Evolutionary conservation across 2,329 filamentous ascomycete species (phyloP).

Genomic region (Aspergillus awamori): DNA sequence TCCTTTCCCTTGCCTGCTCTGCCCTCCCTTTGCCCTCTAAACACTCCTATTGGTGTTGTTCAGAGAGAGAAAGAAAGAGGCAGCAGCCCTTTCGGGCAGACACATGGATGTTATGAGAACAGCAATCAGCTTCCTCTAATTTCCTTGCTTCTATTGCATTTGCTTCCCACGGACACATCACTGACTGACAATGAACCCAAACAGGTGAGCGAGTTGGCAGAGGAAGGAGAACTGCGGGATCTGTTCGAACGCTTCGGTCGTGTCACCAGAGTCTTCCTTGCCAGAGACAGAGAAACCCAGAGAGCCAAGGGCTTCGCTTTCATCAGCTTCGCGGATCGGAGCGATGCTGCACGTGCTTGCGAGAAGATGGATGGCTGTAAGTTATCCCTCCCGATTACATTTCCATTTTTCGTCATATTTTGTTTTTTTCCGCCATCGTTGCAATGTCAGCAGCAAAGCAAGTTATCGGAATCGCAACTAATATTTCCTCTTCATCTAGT

Average conservation of each 20-base stretch:
- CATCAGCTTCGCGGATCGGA: conserved; percentile 90
- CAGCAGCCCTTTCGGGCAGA: neutral
- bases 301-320: conserved; percentile 98
- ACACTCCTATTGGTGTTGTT: neutral
- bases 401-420: conserved; percentile 1
- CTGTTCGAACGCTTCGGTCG: conserved; percentile 98
- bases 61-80: neutral
- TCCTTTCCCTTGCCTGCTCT: neutral
- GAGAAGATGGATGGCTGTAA: conserved; percentile 95
- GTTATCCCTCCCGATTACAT: conserved; percentile 31
- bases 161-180: neutral
- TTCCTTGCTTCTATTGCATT: conserved; percentile 1
- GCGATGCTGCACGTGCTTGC: conserved; percentile 88
- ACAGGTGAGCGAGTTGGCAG: conserved; percentile 93
- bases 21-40: neutral
- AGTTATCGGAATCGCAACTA: neutral
- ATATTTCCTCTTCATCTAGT: conserved; percentile 34
- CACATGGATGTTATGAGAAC: neutral
- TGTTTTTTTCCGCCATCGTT: neutral
- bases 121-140: conserved; percentile 11
- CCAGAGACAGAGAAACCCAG: conserved; percentile 95
- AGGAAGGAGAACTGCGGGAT: conserved; percentile 91
- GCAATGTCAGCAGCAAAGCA: neutral
- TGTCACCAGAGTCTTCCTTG: conserved; percentile 95
- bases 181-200: conserved; percentile 6